Conservation (phyloP, 768 basidiomycete genomes). For the Sarcomyxa edulis region DNA sequence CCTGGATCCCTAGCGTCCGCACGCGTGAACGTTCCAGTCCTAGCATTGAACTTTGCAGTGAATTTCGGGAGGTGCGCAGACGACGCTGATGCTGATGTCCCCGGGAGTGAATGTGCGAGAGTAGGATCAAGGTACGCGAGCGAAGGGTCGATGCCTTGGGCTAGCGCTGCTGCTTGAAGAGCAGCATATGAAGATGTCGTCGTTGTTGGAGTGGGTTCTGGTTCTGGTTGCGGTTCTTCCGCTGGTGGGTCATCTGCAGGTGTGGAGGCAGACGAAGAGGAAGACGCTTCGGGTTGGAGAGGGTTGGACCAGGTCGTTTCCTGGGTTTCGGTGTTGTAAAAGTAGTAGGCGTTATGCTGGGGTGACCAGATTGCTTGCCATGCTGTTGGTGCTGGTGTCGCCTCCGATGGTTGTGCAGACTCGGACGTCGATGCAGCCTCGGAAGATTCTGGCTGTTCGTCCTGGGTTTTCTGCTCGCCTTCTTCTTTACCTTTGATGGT, state of each 20-base stretch:
- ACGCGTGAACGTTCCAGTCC: slow-evolving; percentile 71
- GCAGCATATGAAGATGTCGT: slow-evolving; percentile 35
- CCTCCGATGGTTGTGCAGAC: slow-evolving; percentile 2
- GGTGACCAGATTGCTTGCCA: slow-evolving; percentile 86
- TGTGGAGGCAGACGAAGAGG: slow-evolving; percentile 15
- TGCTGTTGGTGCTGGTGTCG: slow-evolving; percentile 15
- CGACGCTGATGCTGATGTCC: slow-evolving; percentile 25
- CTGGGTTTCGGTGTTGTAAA: slow-evolving; percentile 68
- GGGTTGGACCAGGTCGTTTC: slow-evolving; percentile 87
- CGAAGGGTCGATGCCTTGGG: slow-evolving; percentile 79
- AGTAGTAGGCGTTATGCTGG: slow-evolving; percentile 78
- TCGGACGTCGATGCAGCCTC: slow-evolving; percentile 6
- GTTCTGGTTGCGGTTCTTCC: slow-evolving; percentile 13
- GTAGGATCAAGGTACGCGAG: slow-evolving; percentile 79
- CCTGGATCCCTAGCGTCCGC: slow-evolving; percentile 64
- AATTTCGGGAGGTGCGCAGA: no score
- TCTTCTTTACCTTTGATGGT: neutral
- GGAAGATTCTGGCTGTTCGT: slow-evolving; percentile 8
- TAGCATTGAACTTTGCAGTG: slow-evolving; percentile 75
- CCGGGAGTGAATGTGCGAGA: slow-evolving; percentile 35
- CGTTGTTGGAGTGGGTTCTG: slow-evolving; percentile 14
- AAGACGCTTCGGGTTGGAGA: slow-evolving; percentile 34
- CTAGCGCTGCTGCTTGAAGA: slow-evolving; percentile 64
- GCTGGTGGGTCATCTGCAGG: slow-evolving; percentile 9
- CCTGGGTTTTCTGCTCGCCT: no score